These are phyloP conservation scores for Corymbia calophylla DNA, from an alignment of 441 rosid genomes.

Conservation along the genomic window DNA sequence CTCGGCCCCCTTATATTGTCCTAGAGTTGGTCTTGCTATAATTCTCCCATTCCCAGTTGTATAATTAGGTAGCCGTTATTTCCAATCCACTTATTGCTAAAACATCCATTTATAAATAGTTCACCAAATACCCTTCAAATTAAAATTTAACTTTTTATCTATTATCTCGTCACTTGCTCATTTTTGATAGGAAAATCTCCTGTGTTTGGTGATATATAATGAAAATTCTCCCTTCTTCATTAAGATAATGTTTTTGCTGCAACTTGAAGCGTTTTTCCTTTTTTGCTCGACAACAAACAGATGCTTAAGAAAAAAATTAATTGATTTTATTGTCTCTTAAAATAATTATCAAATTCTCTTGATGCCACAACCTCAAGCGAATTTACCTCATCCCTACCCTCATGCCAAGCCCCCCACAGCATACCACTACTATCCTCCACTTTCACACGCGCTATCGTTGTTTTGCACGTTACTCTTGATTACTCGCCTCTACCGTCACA, in stretches of 20 bases:
- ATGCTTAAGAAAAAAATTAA: neutral
- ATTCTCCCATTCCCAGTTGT: no score
- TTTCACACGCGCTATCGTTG: neutral
- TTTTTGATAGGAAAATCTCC: neutral
- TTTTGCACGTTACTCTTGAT: neutral
- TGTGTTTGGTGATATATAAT: no score
- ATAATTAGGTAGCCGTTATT: neutral
- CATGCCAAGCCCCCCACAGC: neutral
- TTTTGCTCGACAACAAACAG: neutral
- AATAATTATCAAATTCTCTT: neutral
- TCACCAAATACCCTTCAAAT: neutral
- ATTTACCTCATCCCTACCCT: neutral
- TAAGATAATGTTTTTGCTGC: neutral
- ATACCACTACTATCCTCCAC: neutral
- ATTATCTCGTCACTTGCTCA: neutral
- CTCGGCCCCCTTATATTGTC: neutral
- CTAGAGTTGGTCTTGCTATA: neutral
- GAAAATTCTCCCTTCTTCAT: neutral
- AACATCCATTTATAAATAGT: neutral
- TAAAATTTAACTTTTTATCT: neutral
- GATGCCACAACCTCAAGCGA: neutral
- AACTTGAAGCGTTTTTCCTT: neutral
- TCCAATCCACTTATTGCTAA: neutral
- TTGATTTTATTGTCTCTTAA: neutral
- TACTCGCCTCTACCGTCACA: neutral